Base-by-base conservation (phyloP, 768 basidiomycete genomes). In the Leccinum broughii region DNA sequence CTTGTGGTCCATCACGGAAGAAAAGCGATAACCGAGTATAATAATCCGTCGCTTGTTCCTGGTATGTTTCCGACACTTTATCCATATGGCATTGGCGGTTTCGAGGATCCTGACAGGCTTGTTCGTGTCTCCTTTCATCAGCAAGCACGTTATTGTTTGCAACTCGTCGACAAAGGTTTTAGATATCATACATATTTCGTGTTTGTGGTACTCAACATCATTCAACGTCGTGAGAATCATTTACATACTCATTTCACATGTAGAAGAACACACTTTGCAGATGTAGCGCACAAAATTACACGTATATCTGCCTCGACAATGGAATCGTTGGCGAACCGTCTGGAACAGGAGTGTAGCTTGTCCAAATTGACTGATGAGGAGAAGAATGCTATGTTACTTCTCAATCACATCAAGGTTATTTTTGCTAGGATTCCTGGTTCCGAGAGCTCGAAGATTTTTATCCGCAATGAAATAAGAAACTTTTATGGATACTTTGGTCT, bases 341-440 rank as follows among this genome's bases (percentile, higher is more conserved):
- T 32, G 3, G 32, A 32, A 32, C 8, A 8, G 4, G 55, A 56
- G 15, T 15, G 35, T 6, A 49, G 4, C 6, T 0, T 56, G 3
- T 10, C 34, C 0, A 46, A 56, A 3, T 9, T 56, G 55, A 6
- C 32, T 0, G 1, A 2, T 3, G 30, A 49, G 2, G 46, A 56
- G 14, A 15, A 15, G 8, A 48, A 63, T 37, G 73, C 65, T 4
- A 30, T 72, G 0, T 48, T 63, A 28, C 56, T 76, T 0, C 46
- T 77, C 3, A 32, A 62, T 26, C 24, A 74, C 14, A 70, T 76
- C 6, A 76, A 75, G 44, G 61, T 67, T 6, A 65, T 76, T 15
- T 60, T 73, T 17, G 69, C 75, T 28, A 52, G 54, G 2, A 59
- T 76, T 6, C 75, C 76, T 20, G 74, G 76, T 1, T 77, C 72